Conservation (phyloP, 371 early-diverging fungal species). For the Funneliformis caledonium region DNA sequence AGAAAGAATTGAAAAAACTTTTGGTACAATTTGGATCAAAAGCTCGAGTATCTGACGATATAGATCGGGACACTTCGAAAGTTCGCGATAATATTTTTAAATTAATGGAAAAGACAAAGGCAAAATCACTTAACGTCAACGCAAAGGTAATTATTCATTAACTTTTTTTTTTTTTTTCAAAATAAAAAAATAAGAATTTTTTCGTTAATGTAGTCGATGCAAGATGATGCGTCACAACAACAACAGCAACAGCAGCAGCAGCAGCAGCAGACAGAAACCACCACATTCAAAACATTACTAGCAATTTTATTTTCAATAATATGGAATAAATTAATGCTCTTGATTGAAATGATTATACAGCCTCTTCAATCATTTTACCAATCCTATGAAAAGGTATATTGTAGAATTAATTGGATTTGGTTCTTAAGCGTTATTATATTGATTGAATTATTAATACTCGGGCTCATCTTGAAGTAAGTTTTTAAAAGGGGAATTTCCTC, state of each 20-base stretch:
- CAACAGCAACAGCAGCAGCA: too few relatives aligned
- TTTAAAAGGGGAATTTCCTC: neutral
- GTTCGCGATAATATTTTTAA: neutral
- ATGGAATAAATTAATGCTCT: neutral
- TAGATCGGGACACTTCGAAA: neutral
- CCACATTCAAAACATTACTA: neutral
- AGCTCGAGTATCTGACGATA: neutral
- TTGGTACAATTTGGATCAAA: neutral
- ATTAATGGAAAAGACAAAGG: neutral
- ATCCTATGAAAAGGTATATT: neutral
- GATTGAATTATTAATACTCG: constrained; percentile 14
- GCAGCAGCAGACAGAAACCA: neutral
- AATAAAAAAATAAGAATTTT: too few relatives aligned
- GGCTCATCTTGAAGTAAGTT: constrained; percentile 37
- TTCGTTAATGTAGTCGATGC: too few relatives aligned
- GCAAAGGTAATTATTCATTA: neutral
- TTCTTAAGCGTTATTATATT: neutral
- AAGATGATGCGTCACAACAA: neutral
- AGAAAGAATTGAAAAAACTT: constrained; percentile 17
- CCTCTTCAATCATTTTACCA: neutral
- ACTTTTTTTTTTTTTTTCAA: neutral
- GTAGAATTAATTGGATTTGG: constrained; percentile 4
- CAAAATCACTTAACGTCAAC: neutral
- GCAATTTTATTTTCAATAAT: neutral
- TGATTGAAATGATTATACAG: neutral